A percentile compares a stretch with the other conserved stretches of the same genome.
phyloP scores from a whole-genome alignment of 352 stramenopile genomes.

The Pythium utonaiense region DNA sequence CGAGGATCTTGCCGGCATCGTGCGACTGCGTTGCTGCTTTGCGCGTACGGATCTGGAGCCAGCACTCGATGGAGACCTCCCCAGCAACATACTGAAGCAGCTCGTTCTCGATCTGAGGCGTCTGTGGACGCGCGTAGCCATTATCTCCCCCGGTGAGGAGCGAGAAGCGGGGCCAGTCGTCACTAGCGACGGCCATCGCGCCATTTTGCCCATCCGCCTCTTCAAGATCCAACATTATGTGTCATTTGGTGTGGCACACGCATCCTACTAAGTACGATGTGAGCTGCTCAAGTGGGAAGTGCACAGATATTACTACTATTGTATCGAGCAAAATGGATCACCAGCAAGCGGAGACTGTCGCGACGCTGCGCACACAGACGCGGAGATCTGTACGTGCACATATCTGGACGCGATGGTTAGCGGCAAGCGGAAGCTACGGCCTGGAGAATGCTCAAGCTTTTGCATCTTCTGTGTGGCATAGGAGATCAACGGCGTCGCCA shows the following conservation, averaged over 20 bases:
- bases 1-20: neutral
- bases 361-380: slow-evolving; percentile 39
- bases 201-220: neutral
- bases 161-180: slow-evolving; percentile 39
- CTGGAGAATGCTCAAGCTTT: too few relatives aligned
- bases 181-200: slow-evolving; percentile 33
- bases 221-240: slow-evolving; percentile 23
- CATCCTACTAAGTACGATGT: slow-evolving; percentile 13
- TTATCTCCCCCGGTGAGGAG: slow-evolving; percentile 20
- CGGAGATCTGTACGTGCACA: slow-evolving; percentile 11
- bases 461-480: too few relatives aligned
- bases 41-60: slow-evolving; percentile 29
- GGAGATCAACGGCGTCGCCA: slow-evolving; percentile 72
- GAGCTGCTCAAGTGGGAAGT: neutral
- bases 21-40: neutral
- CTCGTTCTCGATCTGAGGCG: slow-evolving; percentile 3
- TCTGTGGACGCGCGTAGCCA: slow-evolving; percentile 8
- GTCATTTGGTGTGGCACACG: slow-evolving; percentile 9
- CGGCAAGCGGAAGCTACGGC: too few relatives aligned
- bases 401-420: too few relatives aligned
- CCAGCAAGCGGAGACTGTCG: neutral
- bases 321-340: slow-evolving; percentile 10
- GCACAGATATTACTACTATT: neutral
- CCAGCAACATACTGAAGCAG: slow-evolving; percentile 1
- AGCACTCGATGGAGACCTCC: slow-evolving; percentile 31